Evolutionary conservation across 176 grass and related monocot genomes (phyloP).

Genomic region (Zea mays): DNA sequence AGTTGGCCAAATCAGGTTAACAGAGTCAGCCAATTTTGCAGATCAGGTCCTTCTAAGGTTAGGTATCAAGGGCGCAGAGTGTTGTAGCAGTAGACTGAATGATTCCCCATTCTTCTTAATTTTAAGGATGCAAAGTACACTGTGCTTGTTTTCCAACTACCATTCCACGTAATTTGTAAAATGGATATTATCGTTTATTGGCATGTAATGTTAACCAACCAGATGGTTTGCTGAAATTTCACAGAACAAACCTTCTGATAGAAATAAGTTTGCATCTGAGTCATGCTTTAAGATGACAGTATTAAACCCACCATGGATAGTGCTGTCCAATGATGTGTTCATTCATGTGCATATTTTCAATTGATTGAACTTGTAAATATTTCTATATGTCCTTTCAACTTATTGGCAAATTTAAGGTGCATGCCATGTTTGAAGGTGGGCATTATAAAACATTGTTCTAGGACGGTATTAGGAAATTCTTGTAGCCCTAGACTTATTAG

Average conservation of each 20-base stretch:
- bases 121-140: neutral
- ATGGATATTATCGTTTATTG: neutral
- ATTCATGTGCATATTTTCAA: neutral
- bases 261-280: neutral
- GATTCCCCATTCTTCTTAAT: neutral
- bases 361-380: neutral
- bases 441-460: neutral
- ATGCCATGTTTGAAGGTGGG: neutral
- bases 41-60: neutral
- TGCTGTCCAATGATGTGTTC: neutral
- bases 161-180: neutral
- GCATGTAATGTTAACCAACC: neutral
- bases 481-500: neutral
- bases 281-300: slow-evolving; percentile 1
- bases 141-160: neutral
- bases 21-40: neutral
- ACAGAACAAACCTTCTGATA: neutral
- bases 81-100: neutral
- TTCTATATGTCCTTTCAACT: neutral
- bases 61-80: neutral
- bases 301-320: slow-evolving; percentile 1
- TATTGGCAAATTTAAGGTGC: neutral
- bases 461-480: neutral
- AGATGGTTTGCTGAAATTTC: neutral
- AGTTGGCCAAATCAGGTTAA: neutral